Evolutionary conservation across 768 basidiomycete species (phyloP).

Genomic region (Epithele typhae): DNA sequence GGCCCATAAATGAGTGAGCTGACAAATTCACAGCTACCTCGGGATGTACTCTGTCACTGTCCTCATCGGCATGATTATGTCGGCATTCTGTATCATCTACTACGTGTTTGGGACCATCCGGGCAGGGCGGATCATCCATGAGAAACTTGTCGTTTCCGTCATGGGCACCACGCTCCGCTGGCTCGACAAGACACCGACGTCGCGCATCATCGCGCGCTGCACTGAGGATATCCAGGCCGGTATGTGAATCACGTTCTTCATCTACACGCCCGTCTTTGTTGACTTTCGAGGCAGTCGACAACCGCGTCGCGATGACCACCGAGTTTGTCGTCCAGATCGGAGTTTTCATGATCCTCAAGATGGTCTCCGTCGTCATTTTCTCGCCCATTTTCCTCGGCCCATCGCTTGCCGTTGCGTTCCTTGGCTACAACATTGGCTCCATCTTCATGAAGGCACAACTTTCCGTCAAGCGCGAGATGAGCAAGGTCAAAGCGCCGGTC

Average conservation of each 20-base stretch:
- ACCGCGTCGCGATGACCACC: conserved; percentile 25
- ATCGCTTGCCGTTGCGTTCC: conserved; percentile 27
- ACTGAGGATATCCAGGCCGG: conserved; percentile 15
- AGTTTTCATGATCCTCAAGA: conserved; percentile 31
- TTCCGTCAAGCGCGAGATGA: conserved; percentile 52
- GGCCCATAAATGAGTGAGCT: background rate
- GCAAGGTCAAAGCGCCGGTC: conserved; percentile 43
- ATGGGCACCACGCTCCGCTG: conserved; percentile 46
- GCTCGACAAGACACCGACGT: conserved; percentile 44
- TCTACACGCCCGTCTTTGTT: conserved; percentile 30
- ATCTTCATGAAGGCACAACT: conserved; percentile 54
- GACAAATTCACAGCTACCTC: conserved; percentile 22
- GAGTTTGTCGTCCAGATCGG: conserved; percentile 26
- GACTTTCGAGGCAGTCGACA: conserved; percentile 28
- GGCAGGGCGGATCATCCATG: conserved; percentile 53
- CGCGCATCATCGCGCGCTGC: conserved; percentile 38
- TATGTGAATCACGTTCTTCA: conserved; percentile 2
- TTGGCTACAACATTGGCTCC: conserved; percentile 39
- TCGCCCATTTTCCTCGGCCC: conserved; percentile 39
- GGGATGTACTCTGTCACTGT: conserved; percentile 20
- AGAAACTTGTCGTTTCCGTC: conserved; percentile 45
- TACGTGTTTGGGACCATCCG: conserved; percentile 37
- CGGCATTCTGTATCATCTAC: no score
- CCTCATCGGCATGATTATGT: conserved; percentile 2
- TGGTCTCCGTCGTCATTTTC: conserved; percentile 35